Percentiles rank a stretch among this genome's conserved stretches.
Conservation (phyloP, 306 rosid genomes). For the Sicyos baderoa region DNA sequence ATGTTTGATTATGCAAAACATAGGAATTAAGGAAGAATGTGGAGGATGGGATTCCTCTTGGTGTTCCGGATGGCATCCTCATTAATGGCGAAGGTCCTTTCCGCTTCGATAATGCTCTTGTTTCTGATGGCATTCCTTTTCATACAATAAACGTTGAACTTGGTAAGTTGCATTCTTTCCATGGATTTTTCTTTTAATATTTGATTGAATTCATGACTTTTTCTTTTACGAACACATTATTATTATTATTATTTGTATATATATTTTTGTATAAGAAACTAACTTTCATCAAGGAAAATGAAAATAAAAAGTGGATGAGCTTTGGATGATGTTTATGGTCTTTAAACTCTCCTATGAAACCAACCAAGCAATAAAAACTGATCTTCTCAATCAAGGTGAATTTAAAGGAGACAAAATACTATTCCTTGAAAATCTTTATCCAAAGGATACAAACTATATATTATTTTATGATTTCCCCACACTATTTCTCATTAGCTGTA, state of each 20-base stretch:
- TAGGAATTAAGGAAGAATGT: conserved; percentile 67
- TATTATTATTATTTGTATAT: too few species aligned
- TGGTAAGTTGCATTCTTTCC: conserved; percentile 33
- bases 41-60: conserved; percentile 56
- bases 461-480: neutral
- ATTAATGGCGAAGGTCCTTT: conserved; percentile 78
- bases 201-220: neutral
- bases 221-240: neutral
- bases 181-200: neutral
- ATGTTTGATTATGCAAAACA: conserved; percentile 25
- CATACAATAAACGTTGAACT: conserved; percentile 66
- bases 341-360: neutral
- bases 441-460: neutral
- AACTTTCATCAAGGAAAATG: neutral
- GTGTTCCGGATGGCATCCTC: conserved; percentile 72
- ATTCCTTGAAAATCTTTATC: neutral
- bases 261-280: neutral
- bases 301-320: neutral
- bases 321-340: neutral
- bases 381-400: neutral
- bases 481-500: neutral
- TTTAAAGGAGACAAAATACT: neutral
- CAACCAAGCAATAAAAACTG: neutral
- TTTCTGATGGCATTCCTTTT: conserved; percentile 55
- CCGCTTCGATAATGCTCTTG: conserved; percentile 51